Conservation (phyloP, 2,329 filamentous ascomycete genomes). For the Apiospora sp. region DNA sequence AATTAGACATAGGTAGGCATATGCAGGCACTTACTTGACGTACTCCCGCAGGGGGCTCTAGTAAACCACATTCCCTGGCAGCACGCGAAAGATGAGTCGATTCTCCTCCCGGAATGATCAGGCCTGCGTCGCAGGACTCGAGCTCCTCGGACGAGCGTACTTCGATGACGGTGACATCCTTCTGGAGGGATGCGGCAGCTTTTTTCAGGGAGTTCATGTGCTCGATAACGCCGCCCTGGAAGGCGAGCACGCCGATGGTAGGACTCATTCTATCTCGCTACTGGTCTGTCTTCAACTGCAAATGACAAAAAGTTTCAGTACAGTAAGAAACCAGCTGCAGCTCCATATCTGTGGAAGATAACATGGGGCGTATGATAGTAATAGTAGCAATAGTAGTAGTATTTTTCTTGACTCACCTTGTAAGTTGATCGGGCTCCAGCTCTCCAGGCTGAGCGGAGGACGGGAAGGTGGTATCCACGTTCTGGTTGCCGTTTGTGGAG, state of each 20-base stretch:
- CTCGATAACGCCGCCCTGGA: constrained; percentile 94
- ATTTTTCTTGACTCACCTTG: not conserved
- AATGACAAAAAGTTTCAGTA: not conserved
- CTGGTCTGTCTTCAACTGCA: not conserved
- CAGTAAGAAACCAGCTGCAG: not conserved
- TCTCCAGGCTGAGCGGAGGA: not conserved
- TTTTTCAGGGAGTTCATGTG: constrained; percentile 79
- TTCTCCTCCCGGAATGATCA: constrained; percentile 93
- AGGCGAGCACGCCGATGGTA: constrained; percentile 68
- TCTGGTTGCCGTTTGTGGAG: constrained; percentile 8
- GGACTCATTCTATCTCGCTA: not conserved
- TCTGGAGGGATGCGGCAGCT: constrained; percentile 63
- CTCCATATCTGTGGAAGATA: not conserved
- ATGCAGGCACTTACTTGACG: constrained; percentile 74
- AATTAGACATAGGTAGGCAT: no score
- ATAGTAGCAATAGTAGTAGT: not conserved
- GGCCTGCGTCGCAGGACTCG: constrained; percentile 71
- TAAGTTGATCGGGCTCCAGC: not conserved
- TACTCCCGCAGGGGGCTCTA: constrained; percentile 86
- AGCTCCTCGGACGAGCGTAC: constrained; percentile 81
- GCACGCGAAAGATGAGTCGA: constrained; percentile 93
- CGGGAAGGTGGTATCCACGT: constrained; percentile 4
- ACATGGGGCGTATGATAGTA: not conserved
- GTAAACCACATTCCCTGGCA: constrained; percentile 78
- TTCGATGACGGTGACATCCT: constrained; percentile 71